These are phyloP conservation scores for Tricholoma flavovirens DNA, from an alignment of 768 basidiomycete genomes.

Conservation along the genomic window DNA sequence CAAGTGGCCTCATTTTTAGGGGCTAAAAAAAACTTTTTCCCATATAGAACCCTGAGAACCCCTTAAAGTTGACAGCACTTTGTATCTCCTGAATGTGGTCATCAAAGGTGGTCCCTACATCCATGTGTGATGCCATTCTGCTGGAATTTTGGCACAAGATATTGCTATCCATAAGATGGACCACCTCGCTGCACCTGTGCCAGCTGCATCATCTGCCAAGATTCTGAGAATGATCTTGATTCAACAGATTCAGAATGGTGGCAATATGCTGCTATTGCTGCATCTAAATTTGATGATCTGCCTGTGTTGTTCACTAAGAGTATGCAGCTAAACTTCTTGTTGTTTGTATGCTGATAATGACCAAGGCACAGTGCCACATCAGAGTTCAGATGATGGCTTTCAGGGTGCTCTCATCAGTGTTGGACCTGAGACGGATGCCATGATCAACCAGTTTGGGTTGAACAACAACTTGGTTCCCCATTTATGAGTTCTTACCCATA, in stretches of 20 bases:
- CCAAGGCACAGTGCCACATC: not conserved
- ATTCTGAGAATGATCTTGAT: not conserved
- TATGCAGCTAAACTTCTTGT: not conserved
- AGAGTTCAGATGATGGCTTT: not conserved
- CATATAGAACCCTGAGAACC: not conserved
- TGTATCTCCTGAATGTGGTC: conserved; percentile 3
- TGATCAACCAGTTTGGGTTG: conserved; percentile 2
- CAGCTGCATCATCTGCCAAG: not conserved
- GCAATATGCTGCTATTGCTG: not conserved
- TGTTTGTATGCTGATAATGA: not conserved
- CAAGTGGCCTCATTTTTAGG: not conserved
- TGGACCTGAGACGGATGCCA: not conserved
- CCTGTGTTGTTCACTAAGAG: not conserved
- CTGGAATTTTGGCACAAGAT: conserved; percentile 1
- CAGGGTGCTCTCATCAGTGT: conserved; percentile 3
- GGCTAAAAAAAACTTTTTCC: not conserved
- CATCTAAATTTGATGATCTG: not conserved
- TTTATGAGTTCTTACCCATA: not conserved
- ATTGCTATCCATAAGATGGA: conserved; percentile 2
- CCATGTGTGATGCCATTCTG: conserved; percentile 1
- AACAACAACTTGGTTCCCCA: conserved; percentile 1
- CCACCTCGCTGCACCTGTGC: not conserved
- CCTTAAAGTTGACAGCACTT: not conserved
- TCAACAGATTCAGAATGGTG: not conserved
- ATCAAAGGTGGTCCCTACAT: conserved; percentile 2